Base-by-base conservation (phyloP, 305 asterid genomes). In the Caryopteris hybrid region DNA sequence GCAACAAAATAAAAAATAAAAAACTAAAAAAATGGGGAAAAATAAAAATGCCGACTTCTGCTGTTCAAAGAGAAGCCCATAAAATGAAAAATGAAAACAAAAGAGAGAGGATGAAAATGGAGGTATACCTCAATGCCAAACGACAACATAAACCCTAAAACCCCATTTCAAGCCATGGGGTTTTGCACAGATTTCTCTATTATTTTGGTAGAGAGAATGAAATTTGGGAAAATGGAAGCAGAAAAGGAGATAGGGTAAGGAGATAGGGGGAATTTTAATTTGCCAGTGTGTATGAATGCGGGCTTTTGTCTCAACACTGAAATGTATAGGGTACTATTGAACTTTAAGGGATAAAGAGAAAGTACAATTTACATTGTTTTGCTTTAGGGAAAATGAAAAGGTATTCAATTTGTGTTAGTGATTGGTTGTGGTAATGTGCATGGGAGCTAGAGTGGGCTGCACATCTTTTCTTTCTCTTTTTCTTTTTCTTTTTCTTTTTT, bases 161-260 rank as follows among this genome's bases (percentile, higher is more conserved):
- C 12, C 43, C 47, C 68, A 50, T 60, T 68, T 69, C 27, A 69
- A 9, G 72, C 51, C 75, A 74, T 63, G 48, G 72, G 61, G 18
- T 25, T 59, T 52, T n/a, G 64, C 38, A 63, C 48, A 33, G 64
- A 27, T 50, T 55, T 0, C 16, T 12, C 16, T 7, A 52, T 5
- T 25, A 27, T 16, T 66, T 29, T 13, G 65, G 46, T 33, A 21
- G 31, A 45, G n/a, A n/a, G n/a, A n/a, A n/a, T n/a, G n/a, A n/a
- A 22, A 57, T 8, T 3, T 21, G 57, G 36, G 17, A 68, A 17
- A 55, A 20, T 9, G 11, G 16, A 13, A 55, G 18, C 12, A 20
- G 38, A 9, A 57, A 48, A 29, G 43, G 27, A 61, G 80, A 72
- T 73, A 68, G 81, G 81, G 78, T 77, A 75, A 64, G 80, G 65